These are phyloP conservation scores for Pichia thaimueangensis DNA, from an alignment of 805 yeast species.

Conservation along the genomic window DNA sequence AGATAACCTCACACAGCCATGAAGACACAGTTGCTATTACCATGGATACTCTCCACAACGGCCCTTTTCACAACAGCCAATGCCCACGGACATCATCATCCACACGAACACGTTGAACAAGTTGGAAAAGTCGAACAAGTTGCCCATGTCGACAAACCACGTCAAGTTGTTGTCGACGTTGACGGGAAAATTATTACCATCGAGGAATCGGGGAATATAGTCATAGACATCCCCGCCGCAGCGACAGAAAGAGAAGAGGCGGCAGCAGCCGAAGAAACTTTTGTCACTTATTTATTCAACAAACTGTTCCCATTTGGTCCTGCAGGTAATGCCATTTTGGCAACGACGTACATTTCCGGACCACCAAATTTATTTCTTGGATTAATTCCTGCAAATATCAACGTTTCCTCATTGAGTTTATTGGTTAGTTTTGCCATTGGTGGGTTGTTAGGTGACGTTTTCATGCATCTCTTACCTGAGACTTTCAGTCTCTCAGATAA, in stretches of 20 bases:
- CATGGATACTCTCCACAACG: too few relatives aligned
- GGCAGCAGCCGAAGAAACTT: not conserved
- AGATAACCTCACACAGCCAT: too few relatives aligned
- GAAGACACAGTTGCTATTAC: too few relatives aligned
- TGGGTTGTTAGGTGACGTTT: constrained; percentile 68
- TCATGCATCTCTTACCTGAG: constrained; percentile 66
- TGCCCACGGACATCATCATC: too few relatives aligned
- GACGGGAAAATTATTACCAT: too few relatives aligned
- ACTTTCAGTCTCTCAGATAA: constrained; percentile 35
- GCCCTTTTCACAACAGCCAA: too few relatives aligned
- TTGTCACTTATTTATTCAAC: constrained; percentile 34
- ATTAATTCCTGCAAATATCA: constrained; percentile 49
- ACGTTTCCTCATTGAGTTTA: constrained; percentile 43
- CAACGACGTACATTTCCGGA: constrained; percentile 58
- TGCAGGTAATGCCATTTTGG: constrained; percentile 54
- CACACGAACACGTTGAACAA: too few relatives aligned
- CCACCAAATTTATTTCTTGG: constrained; percentile 56
- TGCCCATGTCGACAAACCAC: too few relatives aligned
- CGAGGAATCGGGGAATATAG: too few relatives aligned
- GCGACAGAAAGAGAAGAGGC: not conserved
- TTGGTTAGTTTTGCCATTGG: constrained; percentile 72
- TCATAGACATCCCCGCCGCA: too few relatives aligned
- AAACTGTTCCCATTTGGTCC: constrained; percentile 48
- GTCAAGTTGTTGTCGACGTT: too few relatives aligned
- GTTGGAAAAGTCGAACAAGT: too few relatives aligned